Conservation (phyloP, 176 grass and related monocot genomes). For the Musa beccarii region DNA sequence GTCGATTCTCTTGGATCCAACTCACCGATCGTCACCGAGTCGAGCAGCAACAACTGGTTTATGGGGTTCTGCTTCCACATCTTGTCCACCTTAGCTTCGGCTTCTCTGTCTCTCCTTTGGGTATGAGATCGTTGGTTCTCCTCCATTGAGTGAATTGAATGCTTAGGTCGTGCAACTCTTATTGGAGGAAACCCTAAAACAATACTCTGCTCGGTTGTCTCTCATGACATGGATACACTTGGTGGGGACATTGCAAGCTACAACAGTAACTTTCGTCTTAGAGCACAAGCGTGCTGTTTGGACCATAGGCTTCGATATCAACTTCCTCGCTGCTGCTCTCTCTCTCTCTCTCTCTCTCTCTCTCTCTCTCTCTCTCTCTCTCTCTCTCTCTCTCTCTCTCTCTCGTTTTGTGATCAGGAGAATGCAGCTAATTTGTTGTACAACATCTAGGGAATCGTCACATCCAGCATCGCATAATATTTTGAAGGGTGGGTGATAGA, state of each 20-base stretch:
- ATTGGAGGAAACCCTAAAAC: neutral
- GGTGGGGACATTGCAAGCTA: too few relatives aligned
- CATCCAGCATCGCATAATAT: constrained; percentile 8
- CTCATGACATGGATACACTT: too few relatives aligned
- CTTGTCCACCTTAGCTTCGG: constrained; percentile 12
- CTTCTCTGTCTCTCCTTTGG: constrained; percentile 12
- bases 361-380: too few relatives aligned
- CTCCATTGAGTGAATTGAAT: neutral
- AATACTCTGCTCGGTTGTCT: too few relatives aligned
- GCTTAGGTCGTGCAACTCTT: neutral
- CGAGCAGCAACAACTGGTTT: neutral
- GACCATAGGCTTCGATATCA: too few relatives aligned
- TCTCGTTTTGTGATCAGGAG: too few relatives aligned
- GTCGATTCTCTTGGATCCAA: neutral
- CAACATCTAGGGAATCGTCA: constrained; percentile 2
- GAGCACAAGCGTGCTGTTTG: too few relatives aligned
- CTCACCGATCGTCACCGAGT: neutral
- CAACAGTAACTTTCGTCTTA: too few relatives aligned
- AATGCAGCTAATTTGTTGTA: neutral
- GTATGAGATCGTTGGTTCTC: too few relatives aligned
- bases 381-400: too few relatives aligned
- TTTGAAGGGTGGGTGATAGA: constrained; percentile 9
- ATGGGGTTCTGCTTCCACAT: constrained; percentile 10
- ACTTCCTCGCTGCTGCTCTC: too few relatives aligned
- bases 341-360: too few relatives aligned